Evolutionary conservation across 2,329 filamentous ascomycete genomes (phyloP).

Genomic region (Periconia sp.): DNA sequence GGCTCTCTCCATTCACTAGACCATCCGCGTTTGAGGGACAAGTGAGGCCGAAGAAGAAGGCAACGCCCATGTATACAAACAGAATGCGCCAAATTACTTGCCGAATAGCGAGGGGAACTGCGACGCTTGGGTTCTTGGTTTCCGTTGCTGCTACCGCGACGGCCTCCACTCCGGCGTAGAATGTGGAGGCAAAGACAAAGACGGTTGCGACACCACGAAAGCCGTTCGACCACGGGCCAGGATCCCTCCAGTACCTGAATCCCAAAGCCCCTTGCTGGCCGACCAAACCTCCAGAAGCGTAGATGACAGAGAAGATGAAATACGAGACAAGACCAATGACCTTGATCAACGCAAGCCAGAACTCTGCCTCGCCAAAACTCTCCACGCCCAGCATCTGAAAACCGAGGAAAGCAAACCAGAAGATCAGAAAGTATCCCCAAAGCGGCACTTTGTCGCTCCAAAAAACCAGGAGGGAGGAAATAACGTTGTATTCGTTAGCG

Average conservation of each 20-base stretch:
- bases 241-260: slow-evolving; percentile 44
- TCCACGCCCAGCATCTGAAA: slow-evolving; percentile 46
- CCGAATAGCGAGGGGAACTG: slow-evolving; percentile 51
- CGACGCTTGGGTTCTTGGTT: slow-evolving; percentile 47
- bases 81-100: slow-evolving; percentile 48
- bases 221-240: slow-evolving; percentile 44
- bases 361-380: slow-evolving; percentile 47
- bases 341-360: slow-evolving; percentile 47
- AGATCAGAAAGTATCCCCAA: slow-evolving; percentile 47
- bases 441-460: slow-evolving; percentile 59
- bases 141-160: slow-evolving; percentile 41
- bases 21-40: slow-evolving; percentile 68
- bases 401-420: slow-evolving; percentile 42
- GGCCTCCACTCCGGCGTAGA: slow-evolving; percentile 42
- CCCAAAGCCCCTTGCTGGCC: slow-evolving; percentile 35
- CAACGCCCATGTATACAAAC: slow-evolving; percentile 48
- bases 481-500: slow-evolving; percentile 71
- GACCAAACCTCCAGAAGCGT: slow-evolving; percentile 33
- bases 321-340: slow-evolving; percentile 41
- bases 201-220: slow-evolving; percentile 46
- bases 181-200: slow-evolving; percentile 48
- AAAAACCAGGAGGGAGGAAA: slow-evolving; percentile 66
- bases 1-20: slow-evolving; percentile 57
- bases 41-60: slow-evolving; percentile 60
- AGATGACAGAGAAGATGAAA: slow-evolving; percentile 47